These are phyloP conservation scores for Ulmus americana DNA, from an alignment of 331 rosid species.

Conservation along the genomic window DNA sequence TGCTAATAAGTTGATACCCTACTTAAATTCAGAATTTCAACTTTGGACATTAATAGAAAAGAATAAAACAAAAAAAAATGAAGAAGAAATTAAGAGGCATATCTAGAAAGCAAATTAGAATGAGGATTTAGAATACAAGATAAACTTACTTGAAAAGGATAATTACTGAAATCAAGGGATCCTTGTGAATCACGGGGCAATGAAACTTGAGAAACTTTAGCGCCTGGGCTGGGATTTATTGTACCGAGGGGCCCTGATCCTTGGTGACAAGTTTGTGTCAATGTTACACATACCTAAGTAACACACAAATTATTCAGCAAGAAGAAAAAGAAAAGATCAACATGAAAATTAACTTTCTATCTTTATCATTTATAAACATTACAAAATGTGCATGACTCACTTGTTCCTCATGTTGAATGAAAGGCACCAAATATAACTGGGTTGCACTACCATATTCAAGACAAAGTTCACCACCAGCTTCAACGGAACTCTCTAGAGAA, in stretches of 20 bases:
- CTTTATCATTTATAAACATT: constrained; percentile 9
- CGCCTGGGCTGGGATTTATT: constrained; percentile 44
- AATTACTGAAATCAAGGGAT: constrained; percentile 69
- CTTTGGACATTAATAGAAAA: constrained; percentile 10
- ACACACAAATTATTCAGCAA: constrained; percentile 1
- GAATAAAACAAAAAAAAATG: neutral
- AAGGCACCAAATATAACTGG: constrained; percentile 79
- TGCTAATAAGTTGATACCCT: neutral
- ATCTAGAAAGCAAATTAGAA: constrained; percentile 5
- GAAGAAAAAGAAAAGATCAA: too few relatives aligned
- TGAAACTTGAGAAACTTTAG: constrained; percentile 77
- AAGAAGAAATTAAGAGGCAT: neutral
- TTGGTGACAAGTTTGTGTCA: constrained; percentile 60
- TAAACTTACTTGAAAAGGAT: constrained; percentile 78
- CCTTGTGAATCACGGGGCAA: constrained; percentile 83
- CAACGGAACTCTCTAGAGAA: constrained; percentile 41
- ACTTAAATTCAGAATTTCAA: neutral
- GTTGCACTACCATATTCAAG: constrained; percentile 93
- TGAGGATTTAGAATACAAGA: constrained; percentile 12
- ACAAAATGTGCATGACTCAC: constrained; percentile 34
- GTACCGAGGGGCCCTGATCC: constrained; percentile 50
- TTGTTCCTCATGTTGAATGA: constrained; percentile 77
- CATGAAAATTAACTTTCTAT: constrained; percentile 15
- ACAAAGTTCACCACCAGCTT: constrained; percentile 45
- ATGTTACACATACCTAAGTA: constrained; percentile 54